Base-by-base conservation (phyloP, 1,139 yeast genomes). In the Yamadazyma atmosphaerica region DNA sequence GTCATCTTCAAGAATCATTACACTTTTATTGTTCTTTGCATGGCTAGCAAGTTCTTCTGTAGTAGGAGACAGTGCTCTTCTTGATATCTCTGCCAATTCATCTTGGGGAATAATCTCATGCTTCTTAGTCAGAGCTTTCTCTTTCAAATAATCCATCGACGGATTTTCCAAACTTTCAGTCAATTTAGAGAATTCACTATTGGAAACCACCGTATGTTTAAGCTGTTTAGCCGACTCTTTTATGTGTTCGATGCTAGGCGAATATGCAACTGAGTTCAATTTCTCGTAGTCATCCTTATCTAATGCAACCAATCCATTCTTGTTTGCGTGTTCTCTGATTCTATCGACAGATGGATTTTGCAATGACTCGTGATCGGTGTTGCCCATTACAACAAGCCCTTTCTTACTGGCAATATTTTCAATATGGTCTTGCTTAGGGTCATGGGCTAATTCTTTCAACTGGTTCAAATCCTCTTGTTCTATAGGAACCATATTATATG, bases 171-270 rank as follows among this genome's bases (percentile, higher is more conserved):
- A 53, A 41, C 25, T 34, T 2, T 13, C 33, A 7, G 14, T 39
- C 16, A 51, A 21, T 35, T 36, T 26, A 3, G 42, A 44, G 43
- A 33, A 7, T 47, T 14, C 9, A 46, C 36, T 4, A 30, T 32
- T n/a, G n/a, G 43, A 33, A 7, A 48, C 16, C 9, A 46, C 36
- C 5, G 32, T 32, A 33, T 45, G 44, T 5, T 41, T 35, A 14
- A 26, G 28, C 5, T 17, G 27, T 23, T 39, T 37, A 2, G 76
- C 69, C 29, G 57, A 61, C 10, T 51, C 51, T 5, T 41, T 37
- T 5, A 71, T 34, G 38, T 56, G 62, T 2, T 60, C 65, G 4
- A 52, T 26, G 7, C 56, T 37, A 25, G 74, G 68, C 2, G 49
- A 39, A 3, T 50, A 45, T 10, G 34, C 54, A 50, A 23, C 53